Percentiles rank a stretch among this genome's conserved stretches.
phyloP scores from a whole-genome alignment of 2,329 filamentous ascomycete species.

The Alternaria tenuissima region DNA sequence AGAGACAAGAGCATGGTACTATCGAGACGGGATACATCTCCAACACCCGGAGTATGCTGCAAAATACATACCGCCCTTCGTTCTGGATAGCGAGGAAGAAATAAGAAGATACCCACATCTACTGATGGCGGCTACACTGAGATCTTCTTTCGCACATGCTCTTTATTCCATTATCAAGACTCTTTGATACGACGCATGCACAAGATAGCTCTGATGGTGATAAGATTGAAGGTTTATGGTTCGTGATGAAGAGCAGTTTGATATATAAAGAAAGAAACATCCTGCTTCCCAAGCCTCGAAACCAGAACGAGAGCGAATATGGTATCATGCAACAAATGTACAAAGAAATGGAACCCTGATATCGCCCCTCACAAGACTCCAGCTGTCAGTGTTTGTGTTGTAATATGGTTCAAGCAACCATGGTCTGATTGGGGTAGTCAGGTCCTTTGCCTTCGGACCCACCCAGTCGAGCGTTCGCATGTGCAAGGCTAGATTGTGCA shows the following conservation, averaged over 20 bases:
- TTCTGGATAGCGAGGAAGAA: conserved; percentile 86
- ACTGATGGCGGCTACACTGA: not conserved
- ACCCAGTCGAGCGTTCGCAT: conserved; percentile 30
- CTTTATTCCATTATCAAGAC: not conserved
- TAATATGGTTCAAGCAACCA: conserved; percentile 32
- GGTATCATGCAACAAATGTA: conserved; percentile 8
- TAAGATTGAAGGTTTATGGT: not conserved
- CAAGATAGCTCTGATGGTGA: not conserved
- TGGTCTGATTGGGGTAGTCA: conserved; percentile 33
- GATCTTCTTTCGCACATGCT: not conserved
- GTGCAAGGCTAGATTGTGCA: conserved; percentile 44
- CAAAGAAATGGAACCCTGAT: not conserved
- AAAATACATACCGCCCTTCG: conserved; percentile 79
- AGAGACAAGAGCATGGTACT: conserved; percentile 64
- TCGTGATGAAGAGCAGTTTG: not conserved
- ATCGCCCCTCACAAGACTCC: no score
- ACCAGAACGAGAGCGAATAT: conserved; percentile 1
- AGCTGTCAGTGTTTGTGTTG: not conserved
- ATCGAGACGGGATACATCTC: conserved; percentile 86
- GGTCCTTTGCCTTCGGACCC: conserved; percentile 23
- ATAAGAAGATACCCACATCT: not conserved
- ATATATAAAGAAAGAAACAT: not conserved
- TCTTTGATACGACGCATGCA: not conserved
- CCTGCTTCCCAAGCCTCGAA: not conserved
- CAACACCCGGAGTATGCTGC: conserved; percentile 83